Conservation (phyloP, 495 filamentous ascomycete species). For the Bombardia bombarda region DNA sequence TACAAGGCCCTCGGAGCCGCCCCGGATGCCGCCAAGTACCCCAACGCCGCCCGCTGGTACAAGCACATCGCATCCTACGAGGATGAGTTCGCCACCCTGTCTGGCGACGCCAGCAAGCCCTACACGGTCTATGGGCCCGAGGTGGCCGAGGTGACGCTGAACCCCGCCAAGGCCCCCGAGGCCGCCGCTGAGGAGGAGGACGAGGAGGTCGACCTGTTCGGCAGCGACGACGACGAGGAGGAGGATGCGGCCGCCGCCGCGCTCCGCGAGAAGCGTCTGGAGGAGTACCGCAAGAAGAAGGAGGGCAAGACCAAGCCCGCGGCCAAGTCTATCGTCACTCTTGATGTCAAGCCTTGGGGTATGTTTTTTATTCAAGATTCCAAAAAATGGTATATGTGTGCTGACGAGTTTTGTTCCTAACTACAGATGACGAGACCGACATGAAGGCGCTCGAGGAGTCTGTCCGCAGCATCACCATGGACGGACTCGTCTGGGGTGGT, state of each 20-base stretch:
- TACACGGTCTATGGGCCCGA: conserved; percentile 92
- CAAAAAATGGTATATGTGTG: background rate
- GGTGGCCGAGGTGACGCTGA: conserved; percentile 58
- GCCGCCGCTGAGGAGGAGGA: conserved; percentile 62
- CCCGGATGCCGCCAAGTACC: conserved; percentile 79
- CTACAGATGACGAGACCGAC: conserved; percentile 80
- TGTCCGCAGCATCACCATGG: conserved; percentile 81
- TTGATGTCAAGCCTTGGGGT: conserved; percentile 99
- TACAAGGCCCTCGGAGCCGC: conserved; percentile 78
- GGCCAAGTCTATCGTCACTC: conserved; percentile 90
- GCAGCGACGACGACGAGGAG: conserved; percentile 84
- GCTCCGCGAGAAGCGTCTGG: conserved; percentile 79
- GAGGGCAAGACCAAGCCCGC: conserved; percentile 79
- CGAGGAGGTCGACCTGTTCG: conserved; percentile 86
- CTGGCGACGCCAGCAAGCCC: conserved; percentile 81
- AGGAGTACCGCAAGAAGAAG: conserved; percentile 97
- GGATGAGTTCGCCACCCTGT: conserved; percentile 81
- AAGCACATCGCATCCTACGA: conserved; percentile 92
- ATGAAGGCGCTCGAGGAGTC: conserved; percentile 72
- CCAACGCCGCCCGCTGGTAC: conserved; percentile 94
- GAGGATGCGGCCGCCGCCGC: conserved; percentile 76
- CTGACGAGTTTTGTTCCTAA: conserved; percentile 18
- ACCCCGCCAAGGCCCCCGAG: conserved; percentile 79
- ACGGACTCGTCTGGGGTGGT: conserved; percentile 93
- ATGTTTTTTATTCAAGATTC: conserved; percentile 32